phyloP scores from a whole-genome alignment of 2,329 filamentous ascomycete genomes.

The Phialophora expanda region DNA sequence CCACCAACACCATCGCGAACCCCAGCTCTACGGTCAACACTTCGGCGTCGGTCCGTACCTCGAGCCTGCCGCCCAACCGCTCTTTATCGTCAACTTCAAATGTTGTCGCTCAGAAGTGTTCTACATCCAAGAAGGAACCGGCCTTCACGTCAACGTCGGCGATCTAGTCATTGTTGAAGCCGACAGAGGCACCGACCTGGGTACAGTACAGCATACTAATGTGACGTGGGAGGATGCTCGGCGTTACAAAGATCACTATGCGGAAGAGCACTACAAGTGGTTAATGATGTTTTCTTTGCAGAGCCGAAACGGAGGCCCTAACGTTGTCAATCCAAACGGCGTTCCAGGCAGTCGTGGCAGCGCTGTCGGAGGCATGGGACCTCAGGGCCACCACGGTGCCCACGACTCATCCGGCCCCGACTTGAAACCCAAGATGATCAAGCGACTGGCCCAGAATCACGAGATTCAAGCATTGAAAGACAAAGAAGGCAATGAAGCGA shows the following conservation, averaged over 20 bases:
- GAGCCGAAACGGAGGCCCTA: slow-evolving; percentile 56
- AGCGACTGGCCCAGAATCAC: slow-evolving; percentile 87
- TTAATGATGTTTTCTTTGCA: slow-evolving; percentile 97
- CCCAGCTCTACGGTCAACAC: slow-evolving; percentile 34
- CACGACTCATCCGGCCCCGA: slow-evolving; percentile 75
- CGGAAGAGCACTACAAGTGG: slow-evolving; percentile 96
- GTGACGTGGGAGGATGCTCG: slow-evolving; percentile 87
- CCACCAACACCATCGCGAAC: slow-evolving; percentile 37
- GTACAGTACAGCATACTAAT: slow-evolving; percentile 86
- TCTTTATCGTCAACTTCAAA: slow-evolving; percentile 95
- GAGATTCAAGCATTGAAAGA: slow-evolving; percentile 88
- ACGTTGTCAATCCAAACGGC: slow-evolving; percentile 53
- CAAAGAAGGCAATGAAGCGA: slow-evolving; percentile 96
- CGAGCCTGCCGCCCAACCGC: slow-evolving; percentile 64
- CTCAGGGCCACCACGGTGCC: slow-evolving; percentile 72
- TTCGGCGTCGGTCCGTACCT: slow-evolving; percentile 38
- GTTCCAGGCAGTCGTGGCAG: slow-evolving; percentile 69
- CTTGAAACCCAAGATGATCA: slow-evolving; percentile 94
- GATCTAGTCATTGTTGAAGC: slow-evolving; percentile 98
- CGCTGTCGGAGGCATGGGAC: slow-evolving; percentile 78
- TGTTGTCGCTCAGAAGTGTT: slow-evolving; percentile 94
- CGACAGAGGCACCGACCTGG: slow-evolving; percentile 92
- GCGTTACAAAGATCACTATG: slow-evolving; percentile 86
- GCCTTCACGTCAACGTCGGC: slow-evolving; percentile 84
- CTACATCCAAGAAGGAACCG: slow-evolving; percentile 94